A percentile compares a stretch with the other conserved stretches of the same genome.
phyloP scores from a whole-genome alignment of 805 yeast genomes.

The Teunomyces kruisii region DNA sequence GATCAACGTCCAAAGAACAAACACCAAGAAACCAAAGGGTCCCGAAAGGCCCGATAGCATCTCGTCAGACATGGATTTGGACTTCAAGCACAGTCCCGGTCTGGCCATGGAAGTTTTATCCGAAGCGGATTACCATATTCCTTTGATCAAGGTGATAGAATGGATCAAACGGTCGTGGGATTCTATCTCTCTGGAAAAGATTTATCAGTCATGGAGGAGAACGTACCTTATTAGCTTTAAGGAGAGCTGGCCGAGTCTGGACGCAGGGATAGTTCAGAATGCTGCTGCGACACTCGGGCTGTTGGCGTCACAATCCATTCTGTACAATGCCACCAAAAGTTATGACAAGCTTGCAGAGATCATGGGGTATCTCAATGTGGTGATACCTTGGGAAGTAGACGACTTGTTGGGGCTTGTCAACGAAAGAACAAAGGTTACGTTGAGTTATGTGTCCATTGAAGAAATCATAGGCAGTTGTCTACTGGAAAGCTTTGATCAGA shows the following conservation, averaged over 20 bases:
- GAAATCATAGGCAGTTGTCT: constrained; percentile 63
- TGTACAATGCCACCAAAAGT: constrained; percentile 21
- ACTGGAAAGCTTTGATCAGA: constrained; percentile 33
- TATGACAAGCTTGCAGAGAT: constrained; percentile 44
- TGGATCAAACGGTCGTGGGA: constrained; percentile 62
- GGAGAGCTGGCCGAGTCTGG: constrained; percentile 22
- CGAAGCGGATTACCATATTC: constrained; percentile 44
- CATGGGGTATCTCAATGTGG: constrained; percentile 50
- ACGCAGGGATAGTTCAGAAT: not conserved
- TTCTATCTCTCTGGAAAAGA: constrained; percentile 30
- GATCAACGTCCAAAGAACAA: constrained; percentile 34
- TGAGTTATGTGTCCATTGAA: constrained; percentile 54
- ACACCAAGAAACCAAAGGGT: not conserved
- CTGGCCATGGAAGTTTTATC: constrained; percentile 30
- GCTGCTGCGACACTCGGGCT: constrained; percentile 15
- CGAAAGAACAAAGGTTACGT: constrained; percentile 40
- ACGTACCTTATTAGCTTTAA: constrained; percentile 32
- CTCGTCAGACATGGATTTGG: not conserved
- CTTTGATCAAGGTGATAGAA: constrained; percentile 56
- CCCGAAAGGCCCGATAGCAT: not conserved
- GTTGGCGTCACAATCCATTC: constrained; percentile 9
- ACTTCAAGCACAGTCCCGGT: constrained; percentile 5
- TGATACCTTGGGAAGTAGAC: constrained; percentile 57
- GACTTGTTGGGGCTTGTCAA: constrained; percentile 52
- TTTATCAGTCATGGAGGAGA: constrained; percentile 34